These are phyloP conservation scores for Populus tremula DNA, from an alignment of 345 rosid genomes.

Conservation along the genomic window DNA sequence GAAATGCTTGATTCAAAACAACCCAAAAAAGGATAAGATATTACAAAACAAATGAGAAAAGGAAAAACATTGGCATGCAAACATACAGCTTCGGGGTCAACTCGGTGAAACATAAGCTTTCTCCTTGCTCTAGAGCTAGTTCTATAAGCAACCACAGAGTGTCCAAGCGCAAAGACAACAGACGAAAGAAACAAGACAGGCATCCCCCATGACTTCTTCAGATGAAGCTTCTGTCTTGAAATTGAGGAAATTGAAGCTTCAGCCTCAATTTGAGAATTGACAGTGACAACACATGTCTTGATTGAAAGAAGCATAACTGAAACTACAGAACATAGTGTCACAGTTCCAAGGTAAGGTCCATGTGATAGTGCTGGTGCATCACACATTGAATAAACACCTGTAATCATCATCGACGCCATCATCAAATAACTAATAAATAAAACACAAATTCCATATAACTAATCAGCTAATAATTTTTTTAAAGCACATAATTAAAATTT, in stretches of 20 bases:
- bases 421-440: conserved; percentile 1
- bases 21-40: neutral
- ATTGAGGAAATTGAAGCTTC: conserved; percentile 59
- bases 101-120: conserved; percentile 82
- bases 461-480: neutral
- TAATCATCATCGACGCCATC: neutral
- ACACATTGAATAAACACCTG: conserved; percentile 84
- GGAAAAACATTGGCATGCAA: neutral
- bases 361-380: conserved; percentile 78
- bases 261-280: conserved; percentile 65
- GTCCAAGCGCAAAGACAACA: conserved; percentile 89
- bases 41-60: neutral
- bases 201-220: conserved; percentile 98
- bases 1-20: neutral
- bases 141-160: conserved; percentile 81
- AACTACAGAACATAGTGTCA: conserved; percentile 61
- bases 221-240: conserved; percentile 68
- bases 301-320: conserved; percentile 71
- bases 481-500: neutral
- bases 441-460: neutral
- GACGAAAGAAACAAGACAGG: conserved; percentile 93
- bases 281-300: conserved; percentile 79
- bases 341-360: conserved; percentile 88
- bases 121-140: conserved; percentile 91
- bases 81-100: conserved; percentile 87